Base-by-base conservation (phyloP, 495 filamentous ascomycete species). In the Penicillium crystallinum region DNA sequence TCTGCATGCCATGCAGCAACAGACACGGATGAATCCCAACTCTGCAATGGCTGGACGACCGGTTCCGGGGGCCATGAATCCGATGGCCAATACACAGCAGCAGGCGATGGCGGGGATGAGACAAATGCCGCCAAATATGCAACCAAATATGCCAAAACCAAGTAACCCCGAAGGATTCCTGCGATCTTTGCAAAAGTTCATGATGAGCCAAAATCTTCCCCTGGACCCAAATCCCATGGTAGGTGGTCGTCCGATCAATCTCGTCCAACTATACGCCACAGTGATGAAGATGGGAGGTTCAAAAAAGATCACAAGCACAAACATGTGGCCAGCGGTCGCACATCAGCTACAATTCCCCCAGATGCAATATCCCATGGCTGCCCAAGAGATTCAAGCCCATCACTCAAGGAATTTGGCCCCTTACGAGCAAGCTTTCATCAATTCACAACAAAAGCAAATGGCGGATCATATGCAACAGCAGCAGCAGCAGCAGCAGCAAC, bases 231-330 rank as follows among this genome's bases (percentile, higher is more conserved):
- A 83, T 52, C 90, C 91, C 0, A 66, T 77, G 10, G 80, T 95
- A 39, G 81, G 80, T 25, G 85, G 86, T 38, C 84, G 88, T 22
- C 77, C 75, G 0, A 73, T 97, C 34, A 81, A 84, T 56, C 67
- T 95, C 33, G 77, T 87, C 43, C 81, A 84, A 40, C 77, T 98
- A 7, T 97, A 89, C 71, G 79, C 80, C 35, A 73, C 77, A 1
- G 87, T 96, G 6, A 79, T 84, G 64, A 87, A 84, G 55, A 78
- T 87, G 62, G 86, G 87, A 15, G 93, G 93, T 2, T 95, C 86
- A 33, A 85, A 83, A 64, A 86, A 80, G 54, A 77, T 95, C 6
- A 83, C 80, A 0, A 72, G 73, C 19, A 75, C 75, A 17, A 85
- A 87, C 51, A 70, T 75, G 54, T 97, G 92, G 92, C 75, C 77